phyloP scores from a whole-genome alignment of 169 alveolate genomes.

The Eimeria tenella region DNA sequence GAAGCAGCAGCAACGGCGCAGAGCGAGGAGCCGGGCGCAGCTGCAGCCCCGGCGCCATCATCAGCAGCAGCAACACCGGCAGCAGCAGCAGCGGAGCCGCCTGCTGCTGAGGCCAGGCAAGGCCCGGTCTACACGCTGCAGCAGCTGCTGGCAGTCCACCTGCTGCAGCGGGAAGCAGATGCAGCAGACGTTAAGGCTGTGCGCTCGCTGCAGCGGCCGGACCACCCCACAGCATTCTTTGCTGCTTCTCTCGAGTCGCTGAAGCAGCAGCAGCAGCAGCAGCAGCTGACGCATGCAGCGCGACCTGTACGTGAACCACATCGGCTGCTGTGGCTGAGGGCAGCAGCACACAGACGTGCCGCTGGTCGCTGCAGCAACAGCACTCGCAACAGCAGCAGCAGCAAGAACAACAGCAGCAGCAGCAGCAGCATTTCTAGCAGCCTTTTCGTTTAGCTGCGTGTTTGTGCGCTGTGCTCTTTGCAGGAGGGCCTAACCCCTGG shows the following conservation, averaged over 20 bases:
- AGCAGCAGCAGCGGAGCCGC: not conserved
- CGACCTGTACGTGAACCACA: not conserved
- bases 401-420: slow-evolving; percentile 17
- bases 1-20: slow-evolving; percentile 2
- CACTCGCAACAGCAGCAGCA: not conserved
- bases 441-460: not conserved
- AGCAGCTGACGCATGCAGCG: slow-evolving; percentile 34
- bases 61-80: slow-evolving; percentile 33
- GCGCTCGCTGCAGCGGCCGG: slow-evolving; percentile 50
- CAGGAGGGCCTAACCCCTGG: slow-evolving; percentile 28
- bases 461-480: not conserved
- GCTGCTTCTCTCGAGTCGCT: slow-evolving; percentile 45
- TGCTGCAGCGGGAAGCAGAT: slow-evolving; percentile 55
- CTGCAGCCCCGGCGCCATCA: not conserved
- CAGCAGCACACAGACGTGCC: not conserved
- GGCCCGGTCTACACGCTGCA: slow-evolving; percentile 17
- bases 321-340: not conserved
- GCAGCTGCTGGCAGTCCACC: slow-evolving; percentile 48
- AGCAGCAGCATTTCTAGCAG: not conserved
- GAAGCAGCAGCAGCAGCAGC: slow-evolving; percentile 11
- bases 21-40: not conserved
- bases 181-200: slow-evolving; percentile 34
- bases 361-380: not conserved
- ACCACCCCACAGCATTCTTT: slow-evolving; percentile 46
- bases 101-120: not conserved